Base-by-base conservation (phyloP, 768 basidiomycete species). In the Boletus rubroflammeus region DNA sequence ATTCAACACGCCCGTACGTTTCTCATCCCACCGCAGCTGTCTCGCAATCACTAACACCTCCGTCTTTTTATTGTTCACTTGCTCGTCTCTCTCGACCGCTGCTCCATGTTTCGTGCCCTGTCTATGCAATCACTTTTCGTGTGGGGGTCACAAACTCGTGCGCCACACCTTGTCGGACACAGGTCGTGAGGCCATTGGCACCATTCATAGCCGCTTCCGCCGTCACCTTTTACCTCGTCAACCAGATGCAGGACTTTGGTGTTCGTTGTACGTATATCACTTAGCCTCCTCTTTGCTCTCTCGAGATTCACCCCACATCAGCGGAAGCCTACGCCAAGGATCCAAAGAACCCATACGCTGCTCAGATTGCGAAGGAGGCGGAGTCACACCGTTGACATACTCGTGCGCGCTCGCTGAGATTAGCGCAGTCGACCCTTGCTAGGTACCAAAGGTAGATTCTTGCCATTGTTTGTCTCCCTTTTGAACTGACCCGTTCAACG, bases 271-370 rank as follows among this genome's bases (percentile, higher is more conserved):
- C 67, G 90, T 84, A 1, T 38, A 1, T 38, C 45, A 35, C 28
- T 31, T 34, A 2, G 13, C 45, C 13, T 35, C 11, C 5, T 25
- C 13, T 50, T 47, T 19, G 2, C 6, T 3, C 8, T 5, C 41
- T 44, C 29, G 1, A 7, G 7, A 13, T 7, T 66, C 29, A 61
- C 21, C 31, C 39, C 36, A 47, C 38, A 54, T 25, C 55, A 89
- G 89, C 88, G 55, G 79, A 80, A 58, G 71, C 77, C 65, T 90
- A 80, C 69, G 81, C 82, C 60, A 85, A 83, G 62, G 87, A 92
- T 68, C 82, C 90, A 32, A 83, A 83, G 67, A 93, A 93, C 78
- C 90, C 90, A 35, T 89, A 90, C 72, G 86, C 85, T 10, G 83
- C 83, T 23, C 80, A 86, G 65, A 82, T 91, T 53, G 87, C 90